phyloP scores from a whole-genome alignment of 768 basidiomycete genomes.

The Amanita brunnescens region DNA sequence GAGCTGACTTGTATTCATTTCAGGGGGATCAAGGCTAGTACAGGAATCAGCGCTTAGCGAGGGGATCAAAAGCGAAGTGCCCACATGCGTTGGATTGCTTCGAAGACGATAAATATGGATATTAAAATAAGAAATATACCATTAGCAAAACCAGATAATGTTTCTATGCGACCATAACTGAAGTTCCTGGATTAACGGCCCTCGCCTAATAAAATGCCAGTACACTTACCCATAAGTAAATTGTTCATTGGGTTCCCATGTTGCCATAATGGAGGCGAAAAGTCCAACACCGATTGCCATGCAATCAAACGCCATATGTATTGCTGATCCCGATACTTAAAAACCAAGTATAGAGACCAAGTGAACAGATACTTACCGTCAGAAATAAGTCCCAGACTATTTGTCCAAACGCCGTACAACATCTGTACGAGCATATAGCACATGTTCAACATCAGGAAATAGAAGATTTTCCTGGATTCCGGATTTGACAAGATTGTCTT shows the following conservation, averaged over 20 bases:
- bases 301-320: conserved; percentile 99
- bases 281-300: conserved; percentile 95
- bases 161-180: conserved; percentile 94
- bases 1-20: conserved; percentile 94
- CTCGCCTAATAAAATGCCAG: neutral
- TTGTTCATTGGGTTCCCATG: conserved; percentile 89
- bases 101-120: conserved; percentile 97
- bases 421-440: conserved; percentile 97
- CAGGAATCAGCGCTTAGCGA: neutral
- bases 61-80: conserved; percentile 13
- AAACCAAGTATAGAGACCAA: neutral
- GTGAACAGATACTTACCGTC: conserved; percentile 52
- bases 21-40: conserved; percentile 80
- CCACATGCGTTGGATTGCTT: conserved; percentile 91
- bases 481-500: conserved; percentile 87
- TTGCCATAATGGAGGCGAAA: conserved; percentile 95
- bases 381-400: conserved; percentile 91
- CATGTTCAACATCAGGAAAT: conserved; percentile 91
- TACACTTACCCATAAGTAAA: conserved; percentile 86
- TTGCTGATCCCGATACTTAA: conserved; percentile 45
- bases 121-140: conserved; percentile 91
- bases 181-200: conserved; percentile 1
- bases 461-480: conserved; percentile 93
- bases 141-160: conserved; percentile 95
- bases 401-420: conserved; percentile 96